These are phyloP conservation scores for Globisporangium apiculatum DNA, from an alignment of 352 stramenopile species.

Conservation along the genomic window DNA sequence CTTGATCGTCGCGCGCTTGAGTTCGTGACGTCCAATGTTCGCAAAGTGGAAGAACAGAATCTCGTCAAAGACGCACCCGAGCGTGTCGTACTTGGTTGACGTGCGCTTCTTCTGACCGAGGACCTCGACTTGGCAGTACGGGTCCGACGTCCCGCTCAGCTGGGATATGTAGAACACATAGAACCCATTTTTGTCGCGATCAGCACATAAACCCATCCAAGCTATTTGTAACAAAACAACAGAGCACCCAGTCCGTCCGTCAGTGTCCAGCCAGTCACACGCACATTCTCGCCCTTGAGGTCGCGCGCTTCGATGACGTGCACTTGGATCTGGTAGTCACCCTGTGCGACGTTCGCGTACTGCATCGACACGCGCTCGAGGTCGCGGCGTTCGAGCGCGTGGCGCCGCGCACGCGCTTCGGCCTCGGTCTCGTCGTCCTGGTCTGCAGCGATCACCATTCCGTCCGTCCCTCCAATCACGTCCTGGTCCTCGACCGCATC, in stretches of 20 bases:
- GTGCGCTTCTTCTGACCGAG: slow-evolving; percentile 68
- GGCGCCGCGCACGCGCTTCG: slow-evolving; percentile 27
- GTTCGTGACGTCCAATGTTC: slow-evolving; percentile 68
- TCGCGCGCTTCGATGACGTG: slow-evolving; percentile 85
- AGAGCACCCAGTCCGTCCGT: not conserved
- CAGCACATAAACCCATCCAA: no score
- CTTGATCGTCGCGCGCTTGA: slow-evolving; percentile 64
- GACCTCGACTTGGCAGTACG: slow-evolving; percentile 80
- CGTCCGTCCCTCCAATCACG: not conserved
- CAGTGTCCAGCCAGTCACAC: not conserved
- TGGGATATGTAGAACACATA: slow-evolving; percentile 13
- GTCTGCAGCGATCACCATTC: slow-evolving; percentile 31
- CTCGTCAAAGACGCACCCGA: slow-evolving; percentile 89
- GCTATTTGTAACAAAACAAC: no score
- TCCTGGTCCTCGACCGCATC: slow-evolving; percentile 20
- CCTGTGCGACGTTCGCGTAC: slow-evolving; percentile 50
- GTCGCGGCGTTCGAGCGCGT: slow-evolving; percentile 47
- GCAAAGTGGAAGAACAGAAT: slow-evolving; percentile 87
- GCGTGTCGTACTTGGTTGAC: slow-evolving; percentile 69
- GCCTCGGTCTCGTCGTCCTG: slow-evolving; percentile 79
- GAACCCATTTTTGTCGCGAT: not conserved
- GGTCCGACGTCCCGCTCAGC: slow-evolving; percentile 84
- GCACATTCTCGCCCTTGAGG: slow-evolving; percentile 84
- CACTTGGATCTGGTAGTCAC: slow-evolving; percentile 81
- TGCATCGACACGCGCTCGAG: slow-evolving; percentile 36